Percentiles rank a stretch among this genome's conserved stretches.
Conservation (phyloP, 2,329 filamentous ascomycete genomes). For the Microdochium bolleyi region DNA sequence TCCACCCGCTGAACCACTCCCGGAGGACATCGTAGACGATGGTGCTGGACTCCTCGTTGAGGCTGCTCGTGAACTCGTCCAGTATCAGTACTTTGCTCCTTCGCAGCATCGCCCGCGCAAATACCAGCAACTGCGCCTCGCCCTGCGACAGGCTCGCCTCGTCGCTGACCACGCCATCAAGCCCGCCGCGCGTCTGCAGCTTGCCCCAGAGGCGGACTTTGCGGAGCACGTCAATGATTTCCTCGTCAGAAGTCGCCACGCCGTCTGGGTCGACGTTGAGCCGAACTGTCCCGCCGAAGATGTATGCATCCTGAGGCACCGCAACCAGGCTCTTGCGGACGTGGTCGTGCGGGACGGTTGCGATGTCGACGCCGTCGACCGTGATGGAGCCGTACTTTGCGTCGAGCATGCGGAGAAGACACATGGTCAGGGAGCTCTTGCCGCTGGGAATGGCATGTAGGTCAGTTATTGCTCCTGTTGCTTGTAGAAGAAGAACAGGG, state of each 20-base stretch:
- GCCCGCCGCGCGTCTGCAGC: constrained; percentile 34
- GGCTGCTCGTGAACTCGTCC: constrained; percentile 30
- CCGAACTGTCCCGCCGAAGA: constrained; percentile 5
- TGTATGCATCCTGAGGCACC: constrained; percentile 7
- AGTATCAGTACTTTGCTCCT: constrained; percentile 55
- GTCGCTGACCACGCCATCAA: constrained; percentile 6
- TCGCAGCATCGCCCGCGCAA: constrained; percentile 54
- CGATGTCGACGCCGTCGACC: constrained; percentile 6
- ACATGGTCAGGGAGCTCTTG: constrained; percentile 7
- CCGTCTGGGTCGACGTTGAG: constrained; percentile 5
- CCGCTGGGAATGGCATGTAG: constrained; percentile 6
- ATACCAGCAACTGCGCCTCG: constrained; percentile 56
- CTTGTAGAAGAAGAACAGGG: too few relatives aligned
- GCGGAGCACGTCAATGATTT: constrained; percentile 2
- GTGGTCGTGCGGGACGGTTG: constrained; percentile 1
- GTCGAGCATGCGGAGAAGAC: constrained; percentile 6
- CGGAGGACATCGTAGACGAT: constrained; percentile 5
- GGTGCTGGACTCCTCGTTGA: constrained; percentile 4
- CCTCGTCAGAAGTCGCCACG: background rate
- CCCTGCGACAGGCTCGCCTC: constrained; percentile 41
- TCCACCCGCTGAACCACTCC: constrained; percentile 8
- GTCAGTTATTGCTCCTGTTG: background rate
- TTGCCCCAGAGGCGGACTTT: constrained; percentile 6
- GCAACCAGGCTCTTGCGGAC: constrained; percentile 5
- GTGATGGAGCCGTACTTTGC: constrained; percentile 2